Conservation (phyloP, 2,329 filamentous ascomycete genomes). For the Epichloe aotearoae region DNA sequence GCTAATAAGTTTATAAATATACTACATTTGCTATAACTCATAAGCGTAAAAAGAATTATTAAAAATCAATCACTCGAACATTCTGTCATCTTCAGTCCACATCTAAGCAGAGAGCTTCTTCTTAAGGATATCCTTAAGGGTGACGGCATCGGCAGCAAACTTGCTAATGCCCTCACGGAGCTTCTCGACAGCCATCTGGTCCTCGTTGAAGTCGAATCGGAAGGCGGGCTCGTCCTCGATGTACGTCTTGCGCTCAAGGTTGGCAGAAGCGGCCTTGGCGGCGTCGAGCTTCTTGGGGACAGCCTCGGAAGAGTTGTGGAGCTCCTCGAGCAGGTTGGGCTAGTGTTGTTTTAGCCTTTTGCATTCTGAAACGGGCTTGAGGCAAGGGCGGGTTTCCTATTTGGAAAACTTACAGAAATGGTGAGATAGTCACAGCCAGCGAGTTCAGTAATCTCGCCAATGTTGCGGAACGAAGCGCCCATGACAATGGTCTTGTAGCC, state of each 20-base stretch:
- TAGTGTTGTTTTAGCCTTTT: constrained; percentile 20
- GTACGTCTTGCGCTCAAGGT: constrained; percentile 83
- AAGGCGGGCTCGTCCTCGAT: constrained; percentile 79
- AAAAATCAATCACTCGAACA: background rate
- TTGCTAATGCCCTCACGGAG: constrained; percentile 98
- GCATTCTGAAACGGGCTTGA: background rate
- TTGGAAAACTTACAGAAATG: constrained; percentile 59
- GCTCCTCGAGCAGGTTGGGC: constrained; percentile 88
- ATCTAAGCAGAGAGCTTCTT: constrained; percentile 55
- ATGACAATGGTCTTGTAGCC: constrained; percentile 99
- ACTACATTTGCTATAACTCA: no score
- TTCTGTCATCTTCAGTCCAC: background rate
- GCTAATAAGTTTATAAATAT: no score
- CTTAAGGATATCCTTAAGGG: constrained; percentile 84
- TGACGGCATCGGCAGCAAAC: constrained; percentile 91
- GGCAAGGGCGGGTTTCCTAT: constrained; percentile 10
- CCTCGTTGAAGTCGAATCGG: constrained; percentile 99
- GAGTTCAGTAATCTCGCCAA: constrained; percentile 93
- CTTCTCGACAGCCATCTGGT: constrained; percentile 99
- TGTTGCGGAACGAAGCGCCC: constrained; percentile 96
- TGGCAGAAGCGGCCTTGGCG: constrained; percentile 46
- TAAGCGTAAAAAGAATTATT: no score
- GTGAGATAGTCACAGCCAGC: constrained; percentile 98
- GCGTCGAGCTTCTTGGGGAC: constrained; percentile 92
- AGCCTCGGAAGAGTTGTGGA: constrained; percentile 66